Evolutionary conservation across 495 filamentous ascomycete species (phyloP).

Genomic region (Penicillium odoratum): DNA sequence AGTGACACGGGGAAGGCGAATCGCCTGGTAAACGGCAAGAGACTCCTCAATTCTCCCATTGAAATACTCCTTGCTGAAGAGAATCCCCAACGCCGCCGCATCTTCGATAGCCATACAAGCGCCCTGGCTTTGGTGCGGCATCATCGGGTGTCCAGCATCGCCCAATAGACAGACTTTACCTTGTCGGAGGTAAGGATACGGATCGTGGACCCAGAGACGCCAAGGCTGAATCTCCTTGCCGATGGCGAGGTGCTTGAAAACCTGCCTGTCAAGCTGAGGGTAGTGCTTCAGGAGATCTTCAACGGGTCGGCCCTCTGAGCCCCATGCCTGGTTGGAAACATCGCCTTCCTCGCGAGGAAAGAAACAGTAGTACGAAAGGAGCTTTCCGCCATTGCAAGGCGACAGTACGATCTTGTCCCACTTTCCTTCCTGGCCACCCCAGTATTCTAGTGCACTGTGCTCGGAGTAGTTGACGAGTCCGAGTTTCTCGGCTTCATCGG

Average conservation of each 20-base stretch:
- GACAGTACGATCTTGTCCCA: conserved; percentile 52
- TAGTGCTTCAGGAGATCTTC: conserved; percentile 48
- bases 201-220: conserved; percentile 51
- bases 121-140: conserved; percentile 54
- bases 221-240: conserved; percentile 49
- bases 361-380: conserved; percentile 53
- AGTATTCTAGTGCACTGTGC: conserved; percentile 47
- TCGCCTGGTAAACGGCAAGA: conserved; percentile 43
- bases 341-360: conserved; percentile 46
- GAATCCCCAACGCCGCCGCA: conserved; percentile 45
- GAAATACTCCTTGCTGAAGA: conserved; percentile 47
- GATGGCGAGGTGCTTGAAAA: conserved; percentile 39
- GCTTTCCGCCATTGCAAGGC: conserved; percentile 46
- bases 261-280: conserved; percentile 42
- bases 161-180: conserved; percentile 38
- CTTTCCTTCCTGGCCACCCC: conserved; percentile 50
- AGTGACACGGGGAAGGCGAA: conserved; percentile 45
- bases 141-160: conserved; percentile 49
- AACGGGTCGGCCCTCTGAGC: conserved; percentile 31
- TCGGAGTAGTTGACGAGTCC: conserved; percentile 46
- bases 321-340: conserved; percentile 44
- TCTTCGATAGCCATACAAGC: conserved; percentile 54
- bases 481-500: conserved; percentile 42
- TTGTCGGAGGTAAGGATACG: conserved; percentile 40
- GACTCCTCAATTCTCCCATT: conserved; percentile 39